Evolutionary conservation across 257 asterid species (phyloP), one percentile per base, ranked within the genome.

Genomic region (Parsonsia alboflavescens): DNA sequence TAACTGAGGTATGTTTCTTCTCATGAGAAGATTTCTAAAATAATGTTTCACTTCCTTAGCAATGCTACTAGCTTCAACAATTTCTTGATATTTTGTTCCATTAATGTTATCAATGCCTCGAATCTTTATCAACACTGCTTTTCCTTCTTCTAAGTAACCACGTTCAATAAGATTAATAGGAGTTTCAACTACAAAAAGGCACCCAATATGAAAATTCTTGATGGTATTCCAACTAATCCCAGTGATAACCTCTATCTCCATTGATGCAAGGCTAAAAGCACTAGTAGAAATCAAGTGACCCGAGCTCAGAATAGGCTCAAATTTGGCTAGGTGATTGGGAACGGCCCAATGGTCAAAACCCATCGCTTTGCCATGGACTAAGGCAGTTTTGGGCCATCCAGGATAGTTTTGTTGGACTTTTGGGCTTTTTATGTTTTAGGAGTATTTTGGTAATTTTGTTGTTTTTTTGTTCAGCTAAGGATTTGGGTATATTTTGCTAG

Each of bases 171-270:
- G 77, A 67, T 97, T 91, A 85, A 91, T 93, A 0, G 97, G 98
- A 1, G 98, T 93, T 64, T 93, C 98, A 21, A 82, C 86, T 24
- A 93, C 91, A 39, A 90, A 15, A 19, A n/a, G 22, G 97, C 91
- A 3, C 98, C 98, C 1, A 93, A 0, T 0, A 96, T 93, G 42
- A 93, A 80, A 52, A 93, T 89, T 4, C 28, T 67, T 5, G 98
- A 97, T 0, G 98, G 98, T 52, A 91, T 17, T 8, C 97, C 98
- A 8, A 96, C 98, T 72, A 93, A 65, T 24, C 97, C 98, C 28
- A 93, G 58, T 3, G 98, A 93, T 7, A 93, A 21, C 44, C 98
- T 85, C 98, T 97, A 93, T 0, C 98, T 97, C 90, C 91, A n/a
- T n/a, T n/a, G n/a, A n/a, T n/a, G n/a, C n/a, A n/a, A n/a, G n/a